These are phyloP conservation scores for Alternaria solani DNA, from an alignment of 2,329 filamentous ascomycete genomes.

Conservation along the genomic window DNA sequence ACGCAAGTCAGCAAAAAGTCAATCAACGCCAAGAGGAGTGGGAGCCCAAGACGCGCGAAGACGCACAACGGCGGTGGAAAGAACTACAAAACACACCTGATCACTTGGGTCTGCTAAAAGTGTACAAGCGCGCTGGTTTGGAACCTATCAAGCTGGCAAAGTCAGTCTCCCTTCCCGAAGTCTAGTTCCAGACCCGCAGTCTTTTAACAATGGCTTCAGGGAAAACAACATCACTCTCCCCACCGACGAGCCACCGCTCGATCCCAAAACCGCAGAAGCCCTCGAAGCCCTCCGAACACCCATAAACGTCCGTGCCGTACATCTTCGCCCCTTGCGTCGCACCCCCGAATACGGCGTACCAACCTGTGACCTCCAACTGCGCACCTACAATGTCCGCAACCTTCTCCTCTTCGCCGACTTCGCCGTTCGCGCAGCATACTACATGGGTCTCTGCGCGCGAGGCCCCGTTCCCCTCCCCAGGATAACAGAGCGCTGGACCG, in stretches of 20 bases:
- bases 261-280: conserved; percentile 38
- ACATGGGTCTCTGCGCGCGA: conserved; percentile 82
- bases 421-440: conserved; percentile 92
- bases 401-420: conserved; percentile 96
- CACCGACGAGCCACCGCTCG: conserved; percentile 39
- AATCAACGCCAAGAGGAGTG: conserved; percentile 27
- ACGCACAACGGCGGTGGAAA: conserved; percentile 41
- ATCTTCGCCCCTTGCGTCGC: conserved; percentile 83
- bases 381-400: conserved; percentile 88
- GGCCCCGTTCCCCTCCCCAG: conserved; percentile 87
- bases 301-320: conserved; percentile 82
- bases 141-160: conserved; percentile 48
- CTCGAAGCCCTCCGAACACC: conserved; percentile 58
- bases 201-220: conserved; percentile 13
- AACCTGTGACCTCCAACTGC: conserved; percentile 88
- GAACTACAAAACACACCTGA: conserved; percentile 43
- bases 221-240: conserved; percentile 45
- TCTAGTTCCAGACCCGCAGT: background rate
- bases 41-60: conserved; percentile 43
- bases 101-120: conserved; percentile 38
- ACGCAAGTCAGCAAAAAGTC: conserved; percentile 34
- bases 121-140: conserved; percentile 44
- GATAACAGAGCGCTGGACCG: conserved; percentile 92
- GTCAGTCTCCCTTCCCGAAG: conserved; percentile 23
- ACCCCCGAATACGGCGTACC: conserved; percentile 78